Conservation (phyloP, 352 stramenopile species). For the Elongisporangium anandrum region DNA sequence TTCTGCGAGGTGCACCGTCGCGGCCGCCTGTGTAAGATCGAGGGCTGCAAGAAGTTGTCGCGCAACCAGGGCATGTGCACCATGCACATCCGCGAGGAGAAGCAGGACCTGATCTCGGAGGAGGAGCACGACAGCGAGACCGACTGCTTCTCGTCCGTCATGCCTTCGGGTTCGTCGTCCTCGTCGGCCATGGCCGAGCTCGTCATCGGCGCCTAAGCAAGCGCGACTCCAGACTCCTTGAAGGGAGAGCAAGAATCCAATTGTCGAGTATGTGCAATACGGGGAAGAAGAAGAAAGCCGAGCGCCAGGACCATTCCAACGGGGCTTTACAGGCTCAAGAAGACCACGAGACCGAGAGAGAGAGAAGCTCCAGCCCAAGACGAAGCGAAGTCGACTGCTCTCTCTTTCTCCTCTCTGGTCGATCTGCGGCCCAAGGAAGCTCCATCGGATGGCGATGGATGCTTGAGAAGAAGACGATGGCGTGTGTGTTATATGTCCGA, state of each 20-base stretch:
- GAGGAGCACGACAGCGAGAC: neutral
- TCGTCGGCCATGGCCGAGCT: neutral
- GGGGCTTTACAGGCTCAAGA: neutral
- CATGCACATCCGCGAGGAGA: slow-evolving; percentile 87
- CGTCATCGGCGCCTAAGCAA: neutral
- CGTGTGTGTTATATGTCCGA: neutral
- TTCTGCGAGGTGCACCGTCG: slow-evolving; percentile 85
- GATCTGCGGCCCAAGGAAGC: neutral
- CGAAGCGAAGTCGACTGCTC: neutral
- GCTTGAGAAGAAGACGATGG: neutral
- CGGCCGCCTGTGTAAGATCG: slow-evolving; percentile 74
- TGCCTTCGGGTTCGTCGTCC: neutral
- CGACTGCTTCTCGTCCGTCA: neutral
- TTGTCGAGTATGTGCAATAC: neutral
- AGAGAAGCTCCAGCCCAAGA: neutral
- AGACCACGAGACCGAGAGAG: neutral
- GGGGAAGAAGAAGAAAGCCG: neutral
- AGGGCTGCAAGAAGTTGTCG: slow-evolving; percentile 86
- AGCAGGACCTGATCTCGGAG: slow-evolving; percentile 32
- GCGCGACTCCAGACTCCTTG: neutral
- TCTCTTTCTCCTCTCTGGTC: neutral
- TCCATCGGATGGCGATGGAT: neutral
- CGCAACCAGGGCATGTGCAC: slow-evolving; percentile 87
- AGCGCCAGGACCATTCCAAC: no score
- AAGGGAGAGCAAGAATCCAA: neutral